Percentiles rank a stretch among this genome's conserved stretches.
Evolutionary conservation across 495 filamentous ascomycete genomes (phyloP).

Genomic region (Parmelia sp.): DNA sequence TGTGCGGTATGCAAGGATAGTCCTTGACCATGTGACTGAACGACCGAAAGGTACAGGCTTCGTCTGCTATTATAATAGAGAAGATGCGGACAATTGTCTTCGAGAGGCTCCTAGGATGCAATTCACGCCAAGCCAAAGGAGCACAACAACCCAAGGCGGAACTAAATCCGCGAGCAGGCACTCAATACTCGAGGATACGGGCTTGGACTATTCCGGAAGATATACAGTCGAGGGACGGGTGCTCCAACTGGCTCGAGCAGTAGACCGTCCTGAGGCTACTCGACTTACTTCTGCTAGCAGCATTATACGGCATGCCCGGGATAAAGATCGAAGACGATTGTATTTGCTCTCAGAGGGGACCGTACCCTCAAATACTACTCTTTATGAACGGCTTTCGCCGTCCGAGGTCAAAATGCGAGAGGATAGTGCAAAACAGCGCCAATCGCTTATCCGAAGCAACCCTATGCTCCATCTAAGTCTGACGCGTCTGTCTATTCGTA

Average conservation of each 20-base stretch:
- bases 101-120: constrained; percentile 58
- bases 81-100: constrained; percentile 67
- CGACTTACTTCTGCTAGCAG: constrained; percentile 65
- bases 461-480: constrained; percentile 83
- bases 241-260: constrained; percentile 75
- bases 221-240: constrained; percentile 89
- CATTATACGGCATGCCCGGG: constrained; percentile 56
- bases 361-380: constrained; percentile 60
- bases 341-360: constrained; percentile 86
- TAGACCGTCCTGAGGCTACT: constrained; percentile 68
- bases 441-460: constrained; percentile 82
- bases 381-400: constrained; percentile 68
- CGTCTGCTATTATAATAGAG: constrained; percentile 77
- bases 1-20: constrained; percentile 80
- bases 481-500: constrained; percentile 88
- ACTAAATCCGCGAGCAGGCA: constrained; percentile 46
- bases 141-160: constrained; percentile 29
- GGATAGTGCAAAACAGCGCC: constrained; percentile 78
- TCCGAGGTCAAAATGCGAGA: constrained; percentile 84
- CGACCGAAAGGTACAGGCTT: constrained; percentile 89
- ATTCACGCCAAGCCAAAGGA: constrained; percentile 30
- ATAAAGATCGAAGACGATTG: constrained; percentile 85
- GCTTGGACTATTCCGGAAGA: constrained; percentile 63
- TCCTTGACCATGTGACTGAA: constrained; percentile 76
- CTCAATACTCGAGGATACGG: constrained; percentile 79